Evolutionary conservation across 73 alveolate genomes (phyloP).

Genomic region (Stentor roeselii): DNA sequence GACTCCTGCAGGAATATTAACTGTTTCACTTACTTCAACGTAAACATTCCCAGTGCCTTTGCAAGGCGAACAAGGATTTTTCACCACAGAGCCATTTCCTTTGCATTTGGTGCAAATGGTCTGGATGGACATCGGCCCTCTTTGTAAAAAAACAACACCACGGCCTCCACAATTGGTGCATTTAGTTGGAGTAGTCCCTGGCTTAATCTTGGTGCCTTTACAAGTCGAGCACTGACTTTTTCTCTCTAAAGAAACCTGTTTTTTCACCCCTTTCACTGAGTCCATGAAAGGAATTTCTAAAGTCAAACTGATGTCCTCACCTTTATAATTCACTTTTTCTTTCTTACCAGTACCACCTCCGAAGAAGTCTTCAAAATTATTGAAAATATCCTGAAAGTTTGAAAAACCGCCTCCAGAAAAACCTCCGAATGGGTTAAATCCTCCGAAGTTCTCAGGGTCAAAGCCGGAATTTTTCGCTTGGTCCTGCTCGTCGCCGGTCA

Average conservation of each 20-base stretch:
- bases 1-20: slow-evolving; percentile 85
- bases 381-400: slow-evolving; percentile 67
- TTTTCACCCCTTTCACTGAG: slow-evolving; percentile 73
- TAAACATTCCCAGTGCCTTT: slow-evolving; percentile 57
- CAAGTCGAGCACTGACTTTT: slow-evolving; percentile 70
- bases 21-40: slow-evolving; percentile 50
- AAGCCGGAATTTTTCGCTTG: slow-evolving; percentile 71
- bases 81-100: slow-evolving; percentile 72
- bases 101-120: slow-evolving; percentile 66
- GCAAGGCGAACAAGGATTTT: slow-evolving; percentile 70
- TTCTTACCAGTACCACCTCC: slow-evolving; percentile 52
- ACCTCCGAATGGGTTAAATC: slow-evolving; percentile 25
- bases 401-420: slow-evolving; percentile 34
- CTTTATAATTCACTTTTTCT: slow-evolving; percentile 47
- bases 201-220: slow-evolving; percentile 74
- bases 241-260: slow-evolving; percentile 50
- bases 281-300: slow-evolving; percentile 75
- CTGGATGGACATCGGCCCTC: slow-evolving; percentile 80
- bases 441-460: slow-evolving; percentile 36
- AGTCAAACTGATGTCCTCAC: slow-evolving; percentile 53
- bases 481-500: slow-evolving; percentile 84
- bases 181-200: slow-evolving; percentile 79
- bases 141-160: slow-evolving; percentile 57
- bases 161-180: slow-evolving; percentile 82
- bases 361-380: slow-evolving; percentile 63